These are phyloP conservation scores for Straminergon stramineum DNA, from an alignment of 225 moss, liverwort and hornwort genomes.

Conservation along the genomic window DNA sequence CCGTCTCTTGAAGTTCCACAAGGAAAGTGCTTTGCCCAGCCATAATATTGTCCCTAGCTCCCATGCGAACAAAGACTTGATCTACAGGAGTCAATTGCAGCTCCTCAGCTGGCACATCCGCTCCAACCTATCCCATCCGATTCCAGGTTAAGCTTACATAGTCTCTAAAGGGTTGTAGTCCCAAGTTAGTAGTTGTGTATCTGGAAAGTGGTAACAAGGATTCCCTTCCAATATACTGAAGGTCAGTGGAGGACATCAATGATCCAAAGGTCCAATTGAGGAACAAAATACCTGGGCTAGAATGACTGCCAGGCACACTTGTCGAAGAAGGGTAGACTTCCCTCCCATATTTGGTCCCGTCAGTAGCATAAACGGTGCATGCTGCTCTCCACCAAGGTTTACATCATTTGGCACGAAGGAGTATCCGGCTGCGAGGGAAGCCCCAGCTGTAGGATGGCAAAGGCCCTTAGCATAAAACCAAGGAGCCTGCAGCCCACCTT, in stretches of 20 bases:
- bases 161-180: background rate
- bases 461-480: slow-evolving; percentile 61
- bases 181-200: background rate
- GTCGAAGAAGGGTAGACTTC: slow-evolving; percentile 96
- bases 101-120: slow-evolving; percentile 80
- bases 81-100: slow-evolving; percentile 77
- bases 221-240: background rate
- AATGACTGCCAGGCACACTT: slow-evolving; percentile 89
- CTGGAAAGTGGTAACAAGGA: background rate
- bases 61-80: slow-evolving; percentile 94
- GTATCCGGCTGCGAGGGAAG: slow-evolving; percentile 45
- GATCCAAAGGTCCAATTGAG: background rate
- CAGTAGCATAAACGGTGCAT: slow-evolving; percentile 80
- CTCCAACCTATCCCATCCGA: slow-evolving; percentile 63
- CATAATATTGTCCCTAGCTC: slow-evolving; percentile 97
- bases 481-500: slow-evolving; percentile 10
- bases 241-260: background rate
- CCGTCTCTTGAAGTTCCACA: slow-evolving; percentile 98
- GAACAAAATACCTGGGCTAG: slow-evolving; percentile 68
- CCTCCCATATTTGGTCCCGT: slow-evolving; percentile 99
- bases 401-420: slow-evolving; percentile 92
- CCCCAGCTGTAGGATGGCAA: slow-evolving; percentile 74
- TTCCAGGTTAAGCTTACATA: background rate
- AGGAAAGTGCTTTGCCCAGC: slow-evolving; percentile 98
- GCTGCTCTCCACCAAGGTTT: slow-evolving; percentile 56